Conservation (phyloP, 2,329 filamentous ascomycete species). For the Calonectria naviculata region DNA sequence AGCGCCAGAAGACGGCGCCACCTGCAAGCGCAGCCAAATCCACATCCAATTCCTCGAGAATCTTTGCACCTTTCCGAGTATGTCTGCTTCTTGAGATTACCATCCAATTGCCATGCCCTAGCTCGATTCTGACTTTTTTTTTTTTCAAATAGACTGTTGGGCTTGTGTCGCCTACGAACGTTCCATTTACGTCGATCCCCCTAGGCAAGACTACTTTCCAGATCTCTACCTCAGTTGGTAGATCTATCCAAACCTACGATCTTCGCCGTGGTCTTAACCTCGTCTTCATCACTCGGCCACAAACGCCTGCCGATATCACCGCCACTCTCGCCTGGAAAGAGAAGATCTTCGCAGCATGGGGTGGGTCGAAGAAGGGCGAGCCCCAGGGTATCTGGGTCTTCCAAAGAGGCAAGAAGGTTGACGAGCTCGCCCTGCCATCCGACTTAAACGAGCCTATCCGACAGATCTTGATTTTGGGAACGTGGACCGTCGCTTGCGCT, state of each 20-base stretch:
- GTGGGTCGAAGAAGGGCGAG: conserved; percentile 64
- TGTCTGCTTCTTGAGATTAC: conserved; percentile 43
- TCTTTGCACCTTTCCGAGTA: conserved; percentile 95
- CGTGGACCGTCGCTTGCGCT: conserved; percentile 89
- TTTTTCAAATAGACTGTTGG: conserved; percentile 79
- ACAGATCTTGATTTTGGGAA: conserved; percentile 85
- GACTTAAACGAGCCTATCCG: conserved; percentile 77
- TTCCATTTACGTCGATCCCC: conserved; percentile 90
- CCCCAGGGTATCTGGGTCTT: conserved; percentile 87
- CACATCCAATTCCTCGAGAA: conserved; percentile 71
- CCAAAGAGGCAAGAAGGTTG: conserved; percentile 88
- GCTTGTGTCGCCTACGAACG: conserved; percentile 88
- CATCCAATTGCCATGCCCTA: not conserved
- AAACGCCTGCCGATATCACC: conserved; percentile 87
- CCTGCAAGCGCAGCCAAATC: conserved; percentile 49
- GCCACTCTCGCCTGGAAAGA: conserved; percentile 91
- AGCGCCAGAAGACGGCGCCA: conserved; percentile 75
- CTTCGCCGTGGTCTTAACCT: conserved; percentile 89
- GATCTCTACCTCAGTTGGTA: conserved; percentile 93
- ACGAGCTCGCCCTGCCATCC: conserved; percentile 75
- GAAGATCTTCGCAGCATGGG: conserved; percentile 90
- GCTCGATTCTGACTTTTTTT: not conserved
- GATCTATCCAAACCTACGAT: conserved; percentile 95
- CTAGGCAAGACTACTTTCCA: conserved; percentile 96
- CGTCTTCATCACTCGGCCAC: conserved; percentile 91